These are phyloP conservation scores for Talaromyces marneffei DNA, from an alignment of 2,329 filamentous ascomycete species.

Conservation along the genomic window DNA sequence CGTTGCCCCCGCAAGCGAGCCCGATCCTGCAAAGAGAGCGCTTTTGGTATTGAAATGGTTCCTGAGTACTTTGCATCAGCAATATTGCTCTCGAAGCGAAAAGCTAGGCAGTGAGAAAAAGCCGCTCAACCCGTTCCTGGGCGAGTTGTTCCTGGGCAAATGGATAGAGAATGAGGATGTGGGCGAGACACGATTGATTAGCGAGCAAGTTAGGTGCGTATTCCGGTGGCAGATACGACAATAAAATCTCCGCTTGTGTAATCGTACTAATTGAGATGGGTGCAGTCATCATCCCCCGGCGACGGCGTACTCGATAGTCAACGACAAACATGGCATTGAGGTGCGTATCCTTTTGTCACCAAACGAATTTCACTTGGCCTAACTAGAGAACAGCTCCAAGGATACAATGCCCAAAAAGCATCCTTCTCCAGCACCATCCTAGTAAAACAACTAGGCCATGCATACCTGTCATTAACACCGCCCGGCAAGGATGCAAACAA, in stretches of 20 bases:
- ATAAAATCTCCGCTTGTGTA: neutral
- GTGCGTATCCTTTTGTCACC: constrained; percentile 25
- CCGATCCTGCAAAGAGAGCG: constrained; percentile 74
- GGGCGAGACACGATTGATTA: constrained; percentile 78
- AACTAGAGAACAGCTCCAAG: constrained; percentile 47
- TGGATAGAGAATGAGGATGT: constrained; percentile 68
- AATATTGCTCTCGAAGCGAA: constrained; percentile 70
- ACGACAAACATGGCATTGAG: constrained; percentile 71
- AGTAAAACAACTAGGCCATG: constrained; percentile 91
- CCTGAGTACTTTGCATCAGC: constrained; percentile 83
- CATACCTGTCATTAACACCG: constrained; percentile 62
- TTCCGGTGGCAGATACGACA: neutral
- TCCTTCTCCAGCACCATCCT: constrained; percentile 91
- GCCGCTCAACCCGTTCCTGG: constrained; percentile 91
- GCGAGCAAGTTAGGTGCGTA: constrained; percentile 76
- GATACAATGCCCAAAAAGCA: constrained; percentile 94
- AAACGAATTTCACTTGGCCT: neutral
- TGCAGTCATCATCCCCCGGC: constrained; percentile 80
- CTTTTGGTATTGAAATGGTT: constrained; percentile 95
- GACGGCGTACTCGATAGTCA: constrained; percentile 89
- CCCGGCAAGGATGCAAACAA: constrained; percentile 48
- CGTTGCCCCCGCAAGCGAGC: constrained; percentile 71
- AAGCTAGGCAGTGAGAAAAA: constrained; percentile 91
- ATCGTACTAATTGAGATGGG: constrained; percentile 9
- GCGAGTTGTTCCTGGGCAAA: constrained; percentile 85